phyloP scores from a whole-genome alignment of 148 eudicot genomes.

The Diospyros kaki region DNA sequence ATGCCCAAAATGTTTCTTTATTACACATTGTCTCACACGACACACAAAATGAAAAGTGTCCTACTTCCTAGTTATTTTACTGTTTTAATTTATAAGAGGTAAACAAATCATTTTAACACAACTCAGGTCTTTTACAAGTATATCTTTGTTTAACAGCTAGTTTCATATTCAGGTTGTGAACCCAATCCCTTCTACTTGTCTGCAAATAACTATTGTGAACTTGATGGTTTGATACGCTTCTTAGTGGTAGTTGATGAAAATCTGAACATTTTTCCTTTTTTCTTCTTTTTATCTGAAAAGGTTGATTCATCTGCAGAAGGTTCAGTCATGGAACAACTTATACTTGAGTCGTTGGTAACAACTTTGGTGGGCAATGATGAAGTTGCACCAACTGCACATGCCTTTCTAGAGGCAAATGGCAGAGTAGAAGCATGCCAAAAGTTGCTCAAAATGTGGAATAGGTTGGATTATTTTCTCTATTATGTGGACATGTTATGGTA shows the following conservation, averaged over 20 bases:
- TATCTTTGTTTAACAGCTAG: no score
- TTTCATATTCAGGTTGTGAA: conserved; percentile 2
- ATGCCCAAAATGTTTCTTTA: no score
- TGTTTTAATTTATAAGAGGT: no score
- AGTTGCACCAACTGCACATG: conserved; percentile 43
- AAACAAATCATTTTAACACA: no score
- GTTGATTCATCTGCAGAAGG: conserved; percentile 39
- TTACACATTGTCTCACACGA: no score
- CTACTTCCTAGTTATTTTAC: no score
- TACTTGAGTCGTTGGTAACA: conserved; percentile 50
- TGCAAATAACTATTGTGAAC: background rate
- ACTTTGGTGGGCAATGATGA: conserved; percentile 54
- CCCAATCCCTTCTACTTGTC: no score
- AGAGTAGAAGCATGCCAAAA: conserved; percentile 57
- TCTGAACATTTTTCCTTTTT: background rate
- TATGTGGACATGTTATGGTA: background rate
- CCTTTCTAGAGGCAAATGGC: conserved; percentile 60
- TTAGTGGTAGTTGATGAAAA: conserved; percentile 10
- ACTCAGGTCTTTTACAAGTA: no score
- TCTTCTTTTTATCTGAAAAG: conserved; percentile 28
- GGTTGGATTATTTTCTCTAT: conserved; percentile 27
- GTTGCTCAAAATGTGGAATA: conserved; percentile 50
- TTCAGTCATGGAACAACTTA: conserved; percentile 36
- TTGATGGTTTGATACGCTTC: background rate
- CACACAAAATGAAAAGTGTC: no score